Conservation (phyloP, 2,329 filamentous ascomycete species). For the Fusarium beomiforme region DNA sequence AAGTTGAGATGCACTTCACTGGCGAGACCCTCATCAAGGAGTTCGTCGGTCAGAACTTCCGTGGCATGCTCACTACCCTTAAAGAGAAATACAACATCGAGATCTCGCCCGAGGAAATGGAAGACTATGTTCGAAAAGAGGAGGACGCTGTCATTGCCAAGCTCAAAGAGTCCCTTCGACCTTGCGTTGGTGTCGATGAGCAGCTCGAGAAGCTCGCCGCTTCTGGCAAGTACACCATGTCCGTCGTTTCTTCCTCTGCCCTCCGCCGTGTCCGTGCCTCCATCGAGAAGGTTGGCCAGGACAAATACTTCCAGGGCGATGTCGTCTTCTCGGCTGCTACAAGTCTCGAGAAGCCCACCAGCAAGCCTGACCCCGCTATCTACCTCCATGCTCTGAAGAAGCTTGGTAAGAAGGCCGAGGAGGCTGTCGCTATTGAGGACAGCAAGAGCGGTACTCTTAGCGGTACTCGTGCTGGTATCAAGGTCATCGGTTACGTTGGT, state of each 20-base stretch:
- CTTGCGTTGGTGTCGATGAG: slow-evolving; percentile 74
- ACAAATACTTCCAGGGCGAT: slow-evolving; percentile 80
- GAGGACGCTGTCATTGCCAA: slow-evolving; percentile 86
- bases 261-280: slow-evolving; percentile 80
- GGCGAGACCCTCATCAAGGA: slow-evolving; percentile 81
- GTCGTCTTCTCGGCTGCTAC: slow-evolving; percentile 85
- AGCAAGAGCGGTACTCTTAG: slow-evolving; percentile 86
- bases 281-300: slow-evolving; percentile 81
- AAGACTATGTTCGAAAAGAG: slow-evolving; percentile 79
- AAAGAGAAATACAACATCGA: slow-evolving; percentile 80
- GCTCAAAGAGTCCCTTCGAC: slow-evolving; percentile 72
- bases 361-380: slow-evolving; percentile 90
- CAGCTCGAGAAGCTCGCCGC: slow-evolving; percentile 72
- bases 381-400: slow-evolving; percentile 81
- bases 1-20: slow-evolving; percentile 75
- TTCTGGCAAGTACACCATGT: slow-evolving; percentile 73
- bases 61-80: slow-evolving; percentile 84
- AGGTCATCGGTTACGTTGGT: slow-evolving; percentile 85
- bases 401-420: slow-evolving; percentile 74
- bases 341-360: slow-evolving; percentile 80
- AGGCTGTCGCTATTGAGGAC: slow-evolving; percentile 88
- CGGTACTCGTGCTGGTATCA: slow-evolving; percentile 78
- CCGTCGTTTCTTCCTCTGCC: slow-evolving; percentile 85
- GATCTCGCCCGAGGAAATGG: slow-evolving; percentile 73
- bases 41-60: slow-evolving; percentile 95